Evolutionary conservation across 345 rosid species (phyloP).

Genomic region (Syzygium jambos): DNA sequence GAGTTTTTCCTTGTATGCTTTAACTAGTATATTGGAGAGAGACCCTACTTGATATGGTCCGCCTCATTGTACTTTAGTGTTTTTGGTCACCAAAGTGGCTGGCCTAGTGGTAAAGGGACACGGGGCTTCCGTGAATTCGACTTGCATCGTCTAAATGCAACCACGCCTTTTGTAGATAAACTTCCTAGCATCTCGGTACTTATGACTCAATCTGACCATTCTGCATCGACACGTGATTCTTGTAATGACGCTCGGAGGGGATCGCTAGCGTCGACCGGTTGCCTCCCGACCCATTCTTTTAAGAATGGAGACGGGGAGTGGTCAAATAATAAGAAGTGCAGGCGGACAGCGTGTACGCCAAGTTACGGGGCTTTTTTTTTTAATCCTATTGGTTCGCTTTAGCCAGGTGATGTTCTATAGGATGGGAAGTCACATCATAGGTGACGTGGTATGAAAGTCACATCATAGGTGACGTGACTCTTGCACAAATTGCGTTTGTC

Average conservation of each 20-base stretch:
- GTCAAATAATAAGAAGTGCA: neutral
- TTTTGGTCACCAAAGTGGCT: neutral
- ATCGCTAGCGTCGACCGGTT: neutral
- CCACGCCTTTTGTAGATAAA: neutral
- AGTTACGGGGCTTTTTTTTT: too few species aligned
- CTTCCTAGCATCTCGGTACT: neutral
- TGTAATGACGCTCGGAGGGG: neutral
- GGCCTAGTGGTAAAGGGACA: neutral
- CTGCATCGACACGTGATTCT: rapidly evolving
- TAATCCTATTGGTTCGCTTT: neutral
- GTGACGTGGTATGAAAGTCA: neutral
- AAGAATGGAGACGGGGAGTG: too few species aligned
- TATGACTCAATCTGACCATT: neutral
- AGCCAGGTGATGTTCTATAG: neutral
- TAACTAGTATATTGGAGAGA: neutral
- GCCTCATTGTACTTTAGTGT: neutral
- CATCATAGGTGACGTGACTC: rapidly evolving
- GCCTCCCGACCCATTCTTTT: neutral
- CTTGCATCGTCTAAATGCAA: neutral
- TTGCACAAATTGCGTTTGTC: neutral
- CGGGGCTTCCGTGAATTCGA: neutral
- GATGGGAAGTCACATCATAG: neutral
- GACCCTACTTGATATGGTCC: neutral
- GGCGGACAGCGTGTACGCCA: neutral
- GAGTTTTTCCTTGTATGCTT: neutral